Percentiles rank a stretch among this genome's conserved stretches.
These are phyloP conservation scores for Leccinum barrowsii DNA, from an alignment of 768 basidiomycete species.

Conservation along the genomic window DNA sequence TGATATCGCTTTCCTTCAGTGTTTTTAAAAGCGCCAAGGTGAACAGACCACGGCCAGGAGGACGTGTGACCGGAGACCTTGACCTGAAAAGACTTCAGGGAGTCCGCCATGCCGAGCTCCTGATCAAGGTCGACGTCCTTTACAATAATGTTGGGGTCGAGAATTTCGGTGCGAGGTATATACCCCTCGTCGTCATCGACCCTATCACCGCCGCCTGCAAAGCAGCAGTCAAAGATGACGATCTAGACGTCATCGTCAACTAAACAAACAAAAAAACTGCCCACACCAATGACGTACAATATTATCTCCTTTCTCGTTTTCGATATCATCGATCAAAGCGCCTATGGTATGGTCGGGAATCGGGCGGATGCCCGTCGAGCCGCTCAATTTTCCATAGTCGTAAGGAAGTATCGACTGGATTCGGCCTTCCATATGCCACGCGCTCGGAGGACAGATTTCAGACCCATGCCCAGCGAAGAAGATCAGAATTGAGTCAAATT, in stretches of 20 bases:
- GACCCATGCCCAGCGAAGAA: slow-evolving; percentile 46
- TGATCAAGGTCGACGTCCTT: slow-evolving; percentile 21
- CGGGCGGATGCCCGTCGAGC: slow-evolving; percentile 17
- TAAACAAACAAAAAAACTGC: background rate
- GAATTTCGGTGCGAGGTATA: slow-evolving; percentile 1
- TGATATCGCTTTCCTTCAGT: slow-evolving; percentile 4
- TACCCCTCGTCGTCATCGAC: background rate
- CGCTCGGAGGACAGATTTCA: slow-evolving; percentile 28
- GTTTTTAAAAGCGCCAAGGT: slow-evolving; percentile 20
- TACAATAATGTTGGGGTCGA: slow-evolving; percentile 1
- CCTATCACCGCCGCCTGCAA: slow-evolving; percentile 37
- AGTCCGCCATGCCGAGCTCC: slow-evolving; percentile 6
- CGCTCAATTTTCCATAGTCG: slow-evolving; percentile 22
- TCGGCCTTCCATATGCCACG: slow-evolving; percentile 22
- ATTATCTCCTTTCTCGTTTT: slow-evolving; percentile 39
- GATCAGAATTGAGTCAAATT: slow-evolving; percentile 36
- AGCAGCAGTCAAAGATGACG: slow-evolving; percentile 46
- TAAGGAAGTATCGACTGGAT: slow-evolving; percentile 30
- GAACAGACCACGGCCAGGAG: slow-evolving; percentile 35
- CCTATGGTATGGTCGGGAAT: slow-evolving; percentile 45
- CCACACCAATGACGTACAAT: slow-evolving; percentile 31
- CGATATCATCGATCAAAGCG: slow-evolving; percentile 34
- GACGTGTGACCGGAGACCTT: slow-evolving; percentile 36
- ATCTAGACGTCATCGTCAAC: slow-evolving; percentile 27
- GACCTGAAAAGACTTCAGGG: slow-evolving; percentile 21